phyloP scores from a whole-genome alignment of 2,329 filamentous ascomycete genomes.

The Rhexocercosporidium sp. region DNA sequence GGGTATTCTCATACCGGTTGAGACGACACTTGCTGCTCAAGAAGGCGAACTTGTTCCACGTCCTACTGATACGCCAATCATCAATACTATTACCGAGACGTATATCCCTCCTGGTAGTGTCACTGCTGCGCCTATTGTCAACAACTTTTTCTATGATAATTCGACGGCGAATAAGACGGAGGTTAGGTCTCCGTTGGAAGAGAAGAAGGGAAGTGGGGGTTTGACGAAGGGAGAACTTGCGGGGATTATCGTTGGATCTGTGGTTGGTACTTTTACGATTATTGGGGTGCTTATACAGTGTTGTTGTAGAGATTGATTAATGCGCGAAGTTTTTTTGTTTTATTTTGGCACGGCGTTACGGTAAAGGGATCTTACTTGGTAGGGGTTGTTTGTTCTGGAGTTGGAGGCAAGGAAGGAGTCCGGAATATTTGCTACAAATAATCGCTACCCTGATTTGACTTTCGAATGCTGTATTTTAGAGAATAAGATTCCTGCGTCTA shows the following conservation, averaged over 20 bases:
- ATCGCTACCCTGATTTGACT: too few species aligned
- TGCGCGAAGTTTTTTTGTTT: too few species aligned
- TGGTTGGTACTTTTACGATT: neutral
- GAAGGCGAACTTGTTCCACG: neutral
- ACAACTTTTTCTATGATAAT: neutral
- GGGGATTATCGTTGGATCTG: neutral
- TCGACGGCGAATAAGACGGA: neutral
- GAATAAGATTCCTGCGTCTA: too few species aligned
- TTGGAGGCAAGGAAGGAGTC: too few species aligned
- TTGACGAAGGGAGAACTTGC: constrained; percentile 1
- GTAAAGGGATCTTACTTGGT: too few species aligned
- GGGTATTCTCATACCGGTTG: neutral
- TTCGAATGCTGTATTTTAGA: too few species aligned
- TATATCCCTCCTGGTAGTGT: neutral
- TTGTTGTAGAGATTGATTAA: neutral
- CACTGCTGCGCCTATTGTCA: neutral
- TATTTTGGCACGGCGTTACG: too few species aligned
- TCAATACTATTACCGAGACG: neutral
- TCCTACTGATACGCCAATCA: neutral
- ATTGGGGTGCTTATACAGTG: neutral
- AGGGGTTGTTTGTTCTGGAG: too few species aligned
- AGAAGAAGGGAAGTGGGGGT: neutral
- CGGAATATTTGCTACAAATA: too few species aligned
- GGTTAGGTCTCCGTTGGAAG: neutral
- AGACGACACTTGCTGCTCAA: neutral